Evolutionary conservation across 2,329 filamentous ascomycete genomes (phyloP).

Genomic region (Pseudogymnoascus sp.): DNA sequence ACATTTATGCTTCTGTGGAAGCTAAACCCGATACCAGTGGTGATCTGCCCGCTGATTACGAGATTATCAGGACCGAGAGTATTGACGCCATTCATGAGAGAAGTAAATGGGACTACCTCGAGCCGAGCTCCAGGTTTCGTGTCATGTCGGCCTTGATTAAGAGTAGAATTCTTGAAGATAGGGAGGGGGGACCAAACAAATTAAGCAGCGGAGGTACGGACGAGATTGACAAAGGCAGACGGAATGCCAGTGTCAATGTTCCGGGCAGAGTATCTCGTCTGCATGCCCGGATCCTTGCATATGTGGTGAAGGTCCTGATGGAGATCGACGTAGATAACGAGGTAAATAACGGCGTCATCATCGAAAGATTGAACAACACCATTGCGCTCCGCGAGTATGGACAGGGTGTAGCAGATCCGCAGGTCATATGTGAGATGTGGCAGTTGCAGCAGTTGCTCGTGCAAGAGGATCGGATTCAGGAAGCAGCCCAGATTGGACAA

Average conservation of each 20-base stretch:
- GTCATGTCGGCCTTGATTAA: conserved; percentile 12
- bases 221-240: background rate
- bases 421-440: conserved; percentile 17
- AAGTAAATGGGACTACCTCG: background rate
- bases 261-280: conserved; percentile 1
- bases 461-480: background rate
- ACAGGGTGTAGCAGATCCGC: conserved; percentile 13
- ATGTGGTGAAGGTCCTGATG: conserved; percentile 4
- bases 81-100: background rate
- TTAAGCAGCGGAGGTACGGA: background rate
- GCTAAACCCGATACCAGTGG: background rate
- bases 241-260: background rate
- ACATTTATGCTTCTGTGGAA: background rate
- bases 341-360: background rate
- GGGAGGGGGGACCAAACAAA: background rate
- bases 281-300: conserved; percentile 13
- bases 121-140: background rate
- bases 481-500: background rate
- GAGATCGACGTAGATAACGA: conserved; percentile 8
- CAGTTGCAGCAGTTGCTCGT: conserved; percentile 13
- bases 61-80: background rate
- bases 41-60: background rate
- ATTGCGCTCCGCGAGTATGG: conserved; percentile 16
- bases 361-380: conserved; percentile 10
- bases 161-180: conserved; percentile 7